Evolutionary conservation across 257 asterid species (phyloP).

Genomic region (Solanum ossicruentum): DNA sequence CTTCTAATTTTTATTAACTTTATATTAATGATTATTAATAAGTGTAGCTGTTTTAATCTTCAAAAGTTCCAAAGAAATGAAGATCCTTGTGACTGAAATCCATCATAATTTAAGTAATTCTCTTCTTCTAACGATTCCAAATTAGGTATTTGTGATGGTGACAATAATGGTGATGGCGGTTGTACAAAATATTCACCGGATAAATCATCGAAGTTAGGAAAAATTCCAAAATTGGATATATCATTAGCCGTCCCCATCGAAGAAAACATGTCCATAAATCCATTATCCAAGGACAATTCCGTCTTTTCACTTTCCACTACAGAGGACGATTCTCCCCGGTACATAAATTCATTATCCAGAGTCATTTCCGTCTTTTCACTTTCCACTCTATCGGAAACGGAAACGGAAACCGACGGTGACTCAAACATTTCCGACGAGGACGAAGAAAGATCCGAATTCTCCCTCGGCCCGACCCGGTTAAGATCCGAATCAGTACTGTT

Average conservation of each 20-base stretch:
- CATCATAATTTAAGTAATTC: constrained; percentile 8
- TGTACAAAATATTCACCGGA: constrained; percentile 21
- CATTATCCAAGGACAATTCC: constrained; percentile 31
- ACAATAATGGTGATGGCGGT: not conserved
- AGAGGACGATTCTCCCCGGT: constrained; percentile 27
- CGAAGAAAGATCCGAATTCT: constrained; percentile 17
- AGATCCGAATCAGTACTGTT: constrained; percentile 3
- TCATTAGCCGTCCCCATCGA: constrained; percentile 12
- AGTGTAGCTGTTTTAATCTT: not conserved
- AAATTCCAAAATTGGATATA: constrained; percentile 35
- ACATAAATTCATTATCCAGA: constrained; percentile 18
- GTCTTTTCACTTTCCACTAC: constrained; percentile 18
- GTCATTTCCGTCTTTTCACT: constrained; percentile 30
- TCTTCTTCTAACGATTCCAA: constrained; percentile 20
- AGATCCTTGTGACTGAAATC: constrained; percentile 21
- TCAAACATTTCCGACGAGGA: constrained; percentile 21
- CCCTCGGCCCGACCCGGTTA: not conserved
- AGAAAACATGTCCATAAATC: constrained; percentile 26
- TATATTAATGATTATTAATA: not conserved
- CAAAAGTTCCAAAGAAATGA: constrained; percentile 54
- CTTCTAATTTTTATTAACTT: not conserved
- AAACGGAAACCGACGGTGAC: constrained; percentile 46
- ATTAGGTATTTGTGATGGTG: constrained; percentile 10
- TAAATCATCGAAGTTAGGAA: constrained; percentile 52
- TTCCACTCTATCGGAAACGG: constrained; percentile 22